These are phyloP conservation scores for Huntiella abstrusa DNA, from an alignment of 2,329 filamentous ascomycete species.

Conservation along the genomic window DNA sequence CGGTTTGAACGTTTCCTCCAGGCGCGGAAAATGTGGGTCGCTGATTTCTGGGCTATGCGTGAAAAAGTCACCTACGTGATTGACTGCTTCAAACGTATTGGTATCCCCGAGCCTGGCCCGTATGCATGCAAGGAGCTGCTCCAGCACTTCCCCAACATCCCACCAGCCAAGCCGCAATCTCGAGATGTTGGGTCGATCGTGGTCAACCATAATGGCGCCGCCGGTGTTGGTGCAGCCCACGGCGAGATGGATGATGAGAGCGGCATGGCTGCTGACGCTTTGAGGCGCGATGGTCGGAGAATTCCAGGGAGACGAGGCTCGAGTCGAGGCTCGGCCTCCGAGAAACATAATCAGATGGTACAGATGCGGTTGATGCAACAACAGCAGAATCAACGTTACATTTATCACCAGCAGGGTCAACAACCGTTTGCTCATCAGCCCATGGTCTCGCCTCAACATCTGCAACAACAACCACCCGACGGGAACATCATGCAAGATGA, in stretches of 20 bases:
- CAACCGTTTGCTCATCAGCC: neutral
- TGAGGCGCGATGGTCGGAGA: neutral
- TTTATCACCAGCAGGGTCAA: neutral
- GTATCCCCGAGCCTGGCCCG: slow-evolving; percentile 11
- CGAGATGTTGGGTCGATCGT: slow-evolving; percentile 8
- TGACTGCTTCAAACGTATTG: slow-evolving; percentile 10
- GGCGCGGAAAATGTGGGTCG: slow-evolving; percentile 27
- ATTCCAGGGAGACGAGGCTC: neutral
- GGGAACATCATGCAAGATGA: neutral
- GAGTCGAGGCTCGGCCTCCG: neutral
- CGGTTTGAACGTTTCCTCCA: slow-evolving; percentile 49
- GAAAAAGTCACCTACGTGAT: slow-evolving; percentile 8
- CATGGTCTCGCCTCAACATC: neutral
- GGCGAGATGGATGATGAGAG: neutral
- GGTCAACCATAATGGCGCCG: neutral
- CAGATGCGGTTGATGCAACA: slow-evolving; percentile 5
- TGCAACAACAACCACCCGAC: neutral
- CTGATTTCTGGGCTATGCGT: slow-evolving; percentile 11
- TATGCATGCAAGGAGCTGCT: slow-evolving; percentile 8
- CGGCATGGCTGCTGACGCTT: neutral
- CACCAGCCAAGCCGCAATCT: slow-evolving; percentile 4
- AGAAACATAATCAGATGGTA: slow-evolving; percentile 3
- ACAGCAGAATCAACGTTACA: slow-evolving; percentile 2
- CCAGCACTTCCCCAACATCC: slow-evolving; percentile 4
- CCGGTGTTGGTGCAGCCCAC: neutral